Evolutionary conservation across 1,284 basidiomycete genomes (phyloP), one percentile per base, ranked within the genome.

Genomic region (Cryptococcus sp.): DNA sequence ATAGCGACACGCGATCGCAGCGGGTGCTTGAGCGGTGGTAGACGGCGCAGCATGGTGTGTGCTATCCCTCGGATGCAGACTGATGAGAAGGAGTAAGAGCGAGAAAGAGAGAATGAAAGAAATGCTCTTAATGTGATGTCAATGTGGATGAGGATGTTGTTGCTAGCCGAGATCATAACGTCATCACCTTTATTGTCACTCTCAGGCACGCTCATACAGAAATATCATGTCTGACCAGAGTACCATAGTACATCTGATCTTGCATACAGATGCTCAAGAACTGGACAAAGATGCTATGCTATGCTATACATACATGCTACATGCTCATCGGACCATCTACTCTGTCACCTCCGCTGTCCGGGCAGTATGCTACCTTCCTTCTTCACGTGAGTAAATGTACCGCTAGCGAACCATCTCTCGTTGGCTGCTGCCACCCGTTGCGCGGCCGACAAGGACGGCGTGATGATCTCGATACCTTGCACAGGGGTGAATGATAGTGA

Each of bases 381-480:
- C 51, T 71, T 70, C 4, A 80, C 74, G 62, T 80, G 78, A 22
- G 81, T 81, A 78, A 94, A 94, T 41, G 83, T 91, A 6, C 92
- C 92, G 19, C 85, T 85, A 3, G 88, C 86, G 72, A 95, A 95
- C 92, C 92, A 95, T 35, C 88, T 84, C 60, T 94, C 91, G 78
- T 95, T 95, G 23, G 92, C 93, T 69, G 91, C 91, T 73, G 92
- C 90, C 58, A 94, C 89, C 39, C 87, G 83, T 69, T 89, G 87
- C 30, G 89, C 86, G 7, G 88, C 85, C 6, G 88, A 84, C 27
- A 80, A 64, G 4, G 70, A 72, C 30, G 88, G 87, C 72, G 94
- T 94, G 53, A 90, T 91, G 61, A 95, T 83, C 78, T 95, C 91
- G 76, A 95, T 89, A 86, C 91, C 95, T 86, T 98, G 95, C 6